Base-by-base conservation (phyloP, 345 rosid genomes). In the Dipteronia sinensis region DNA sequence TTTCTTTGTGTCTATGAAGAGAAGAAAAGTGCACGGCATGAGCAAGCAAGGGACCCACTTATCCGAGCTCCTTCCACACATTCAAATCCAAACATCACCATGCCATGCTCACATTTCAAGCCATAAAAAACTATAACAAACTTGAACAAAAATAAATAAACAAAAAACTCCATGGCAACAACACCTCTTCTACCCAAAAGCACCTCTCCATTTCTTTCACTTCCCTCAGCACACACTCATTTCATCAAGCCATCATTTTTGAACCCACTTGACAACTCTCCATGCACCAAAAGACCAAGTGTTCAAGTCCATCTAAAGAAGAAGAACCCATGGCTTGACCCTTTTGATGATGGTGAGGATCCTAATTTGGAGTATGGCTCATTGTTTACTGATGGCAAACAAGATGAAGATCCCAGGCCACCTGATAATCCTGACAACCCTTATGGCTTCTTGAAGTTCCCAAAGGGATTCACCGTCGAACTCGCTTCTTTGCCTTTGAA, bases 361-460 rank as follows among this genome's bases (percentile, higher is more conserved):
- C 94, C 93, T 0, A 73, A 85, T 12, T 76, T 82, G 88, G 97
- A 92, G 44, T 95, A 89, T 69, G 98, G 99, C 15, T 90, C 98
- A 9, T 58, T 95, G 84, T 93, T 84, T 65, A 81, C 82, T 2
- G 97, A 93, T 76, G 97, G 98, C 0, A 95, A 93, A 84, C 98
- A 95, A 81, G 99, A 95, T 0, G 99, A 95, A 77, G 98, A 93
- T 74, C 90, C 93, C 2, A 76, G 95, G 53, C 97, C 84, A 8
- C 96, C 94, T 53, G 97, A 90, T 67, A 85, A 89, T 84, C 97
- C 96, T 9, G 82, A 87, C 65, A 95, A 87, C 68, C 96, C 96
- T 27, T 93, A 93, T 56, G 99, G 97, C 2, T 95, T 93, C 89
- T 88, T 93, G 80, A 95, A 95, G 82, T 93, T 95, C 76, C 98